Evolutionary conservation across 2,329 filamentous ascomycete genomes (phyloP).

Genomic region (Colletotrichum cuscutae): DNA sequence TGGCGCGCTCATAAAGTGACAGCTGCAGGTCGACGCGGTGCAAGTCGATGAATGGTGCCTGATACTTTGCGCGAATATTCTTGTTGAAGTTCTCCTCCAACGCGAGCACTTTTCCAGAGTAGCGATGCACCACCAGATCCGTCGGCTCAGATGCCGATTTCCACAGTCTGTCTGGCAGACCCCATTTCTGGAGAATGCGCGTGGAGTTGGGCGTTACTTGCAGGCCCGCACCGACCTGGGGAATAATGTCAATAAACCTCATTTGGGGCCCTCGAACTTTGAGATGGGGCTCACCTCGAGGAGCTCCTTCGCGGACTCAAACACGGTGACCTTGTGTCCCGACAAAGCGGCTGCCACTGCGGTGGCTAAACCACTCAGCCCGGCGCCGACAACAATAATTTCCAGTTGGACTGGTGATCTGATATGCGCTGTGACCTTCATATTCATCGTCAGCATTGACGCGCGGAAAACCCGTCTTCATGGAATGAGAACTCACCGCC

Average conservation of each 20-base stretch:
- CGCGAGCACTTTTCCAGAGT: conserved; percentile 60
- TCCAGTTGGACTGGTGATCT: conserved; percentile 39
- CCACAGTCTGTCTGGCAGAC: conserved; percentile 56
- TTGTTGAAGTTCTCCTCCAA: conserved; percentile 61
- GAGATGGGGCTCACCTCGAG: conserved; percentile 45
- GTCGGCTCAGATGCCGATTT: conserved; percentile 52
- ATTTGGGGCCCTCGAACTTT: background rate
- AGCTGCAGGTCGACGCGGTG: conserved; percentile 71
- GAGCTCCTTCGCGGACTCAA: conserved; percentile 52
- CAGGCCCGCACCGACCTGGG: conserved; percentile 62
- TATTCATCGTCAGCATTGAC: background rate
- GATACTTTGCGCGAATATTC: conserved; percentile 64
- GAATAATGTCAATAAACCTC: conserved; percentile 8
- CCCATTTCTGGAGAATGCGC: conserved; percentile 60
- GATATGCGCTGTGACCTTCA: conserved; percentile 2
- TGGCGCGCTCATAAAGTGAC: conserved; percentile 60
- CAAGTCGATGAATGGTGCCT: conserved; percentile 67
- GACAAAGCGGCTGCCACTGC: conserved; percentile 50
- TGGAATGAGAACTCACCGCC: background rate
- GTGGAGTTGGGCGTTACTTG: conserved; percentile 63
- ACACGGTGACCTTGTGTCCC: conserved; percentile 52
- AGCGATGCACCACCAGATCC: conserved; percentile 62
- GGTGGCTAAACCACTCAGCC: conserved; percentile 53
- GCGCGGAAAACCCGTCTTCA: background rate
- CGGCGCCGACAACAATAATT: conserved; percentile 54